Base-by-base conservation (phyloP, 2,329 filamentous ascomycete species). In the Arthroderma sp. region DNA sequence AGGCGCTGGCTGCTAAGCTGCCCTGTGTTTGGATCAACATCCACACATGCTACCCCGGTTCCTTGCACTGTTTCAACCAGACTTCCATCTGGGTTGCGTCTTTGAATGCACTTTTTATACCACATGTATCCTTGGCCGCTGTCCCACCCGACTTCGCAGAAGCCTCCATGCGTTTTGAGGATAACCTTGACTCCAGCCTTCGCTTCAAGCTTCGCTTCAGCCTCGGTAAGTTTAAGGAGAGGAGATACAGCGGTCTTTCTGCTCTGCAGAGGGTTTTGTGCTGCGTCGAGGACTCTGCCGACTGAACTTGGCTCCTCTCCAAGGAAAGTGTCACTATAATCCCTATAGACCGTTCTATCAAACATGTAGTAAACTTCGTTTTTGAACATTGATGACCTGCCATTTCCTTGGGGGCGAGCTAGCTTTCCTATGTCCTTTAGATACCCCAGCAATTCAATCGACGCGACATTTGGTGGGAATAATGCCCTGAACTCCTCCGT, bases 81-180 rank as follows among this genome's bases (percentile, higher is more conserved):
- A 9, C 28, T 40, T 7, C 43, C 34, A 15, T 40, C 34, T 1
- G 9, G 29, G 28, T 42, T 36, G 10, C 28, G 31, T 11, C 43
- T 28, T 7, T 41, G 36, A 2, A 48, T 36, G 27, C 41, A 27
- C 22, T 49, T 49, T 31, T 44, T 41, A 36, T 43, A 49, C 49
- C 49, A 51, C 28, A 46, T 38, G 34, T 45, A 49, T n/a, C 45
- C 47, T 27, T 48, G 40, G n/a, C 43, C 44, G 8, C 38, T 45
- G 4, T 42, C 42, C 5, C 36, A 27, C 10, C 30, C 9, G 11
- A 40, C 40, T 15, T 49, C 44, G 34, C 42, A 45, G 10, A 49
- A 15, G 1, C 47, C 49, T n/a, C 49, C 49, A 8, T 43, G 36
- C 28, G 41, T 42, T 15, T 15, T 29, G 6, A 51, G 30, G 29